Conservation (phyloP, 1,139 yeast species). For the Geotrichum fermentans region DNA sequence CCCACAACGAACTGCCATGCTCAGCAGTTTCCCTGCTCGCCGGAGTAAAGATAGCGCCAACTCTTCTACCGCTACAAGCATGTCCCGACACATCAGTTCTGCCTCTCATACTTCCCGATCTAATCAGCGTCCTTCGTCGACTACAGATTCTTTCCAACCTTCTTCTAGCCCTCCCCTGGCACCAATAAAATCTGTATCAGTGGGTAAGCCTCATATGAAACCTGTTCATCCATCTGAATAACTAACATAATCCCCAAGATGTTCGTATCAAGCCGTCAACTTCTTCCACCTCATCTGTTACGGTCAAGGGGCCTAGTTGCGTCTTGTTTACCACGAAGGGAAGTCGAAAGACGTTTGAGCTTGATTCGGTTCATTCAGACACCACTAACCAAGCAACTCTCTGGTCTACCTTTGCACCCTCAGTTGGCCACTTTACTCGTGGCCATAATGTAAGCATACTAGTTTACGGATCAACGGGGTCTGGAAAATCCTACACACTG, state of each 20-base stretch:
- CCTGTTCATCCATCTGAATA: not conserved
- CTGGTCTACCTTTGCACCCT: constrained; percentile 24
- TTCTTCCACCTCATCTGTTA: not conserved
- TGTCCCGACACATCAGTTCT: not conserved
- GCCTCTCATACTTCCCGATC: not conserved
- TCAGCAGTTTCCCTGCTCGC: not conserved
- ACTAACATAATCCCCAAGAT: not conserved
- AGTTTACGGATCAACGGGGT: constrained; percentile 34
- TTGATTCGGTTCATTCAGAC: constrained; percentile 27
- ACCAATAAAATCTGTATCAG: not conserved
- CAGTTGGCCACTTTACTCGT: constrained; percentile 23
- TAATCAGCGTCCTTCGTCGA: not conserved
- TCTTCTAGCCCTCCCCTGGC: not conserved
- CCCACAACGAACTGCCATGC: not conserved
- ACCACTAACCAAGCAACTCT: constrained; percentile 27
- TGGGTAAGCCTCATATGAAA: not conserved
- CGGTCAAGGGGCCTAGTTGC: not conserved
- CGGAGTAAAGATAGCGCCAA: not conserved
- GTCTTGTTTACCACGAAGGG: not conserved
- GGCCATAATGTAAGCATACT: constrained; percentile 33
- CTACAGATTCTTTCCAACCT: not conserved
- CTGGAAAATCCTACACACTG: constrained; percentile 35
- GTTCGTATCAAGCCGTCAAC: constrained; percentile 3
- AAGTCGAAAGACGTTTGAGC: constrained; percentile 23
- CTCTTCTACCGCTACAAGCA: not conserved